Base-by-base conservation (phyloP, 2,329 filamentous ascomycete species). In the Trichophyton benhamiae region DNA sequence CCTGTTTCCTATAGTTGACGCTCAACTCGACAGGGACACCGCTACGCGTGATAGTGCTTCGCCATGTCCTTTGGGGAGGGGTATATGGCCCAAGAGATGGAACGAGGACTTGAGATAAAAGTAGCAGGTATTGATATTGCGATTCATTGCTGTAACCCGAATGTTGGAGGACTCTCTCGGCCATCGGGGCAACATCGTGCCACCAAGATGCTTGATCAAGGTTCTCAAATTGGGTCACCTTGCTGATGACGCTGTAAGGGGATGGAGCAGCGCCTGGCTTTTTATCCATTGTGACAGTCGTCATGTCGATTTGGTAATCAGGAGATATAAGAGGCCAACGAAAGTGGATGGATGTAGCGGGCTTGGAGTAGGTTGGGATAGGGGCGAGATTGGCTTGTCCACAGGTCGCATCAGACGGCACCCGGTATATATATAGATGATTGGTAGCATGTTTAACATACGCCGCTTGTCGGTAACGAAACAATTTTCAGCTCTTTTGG, bases 141-240 rank as follows among this genome's bases (percentile, higher is more conserved):
- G 61, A 30, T 9, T 67, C 63, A 9, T 48, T 46, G 30, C 61
- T 60, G 20, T 67, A 68, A 3, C 61, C 49, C 13, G 63, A 59
- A 15, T 52, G 30, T 4, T 60, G 42, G 5, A 68, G 57, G 36
- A 65, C 58, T 25, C 60, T 62, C 7, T 60, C 61, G 7, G 66
- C 48, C 62, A 68, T 63, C 3, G 65, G 61, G 0, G 52, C 66
- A 3, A 59, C 63, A n/a, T 63, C 65, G 15, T 66, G 48, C 66
- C 67, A 68, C 67, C 66, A 68, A 11, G 60, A 38, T 27, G 46
- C 22, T 42, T 68, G 59, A 44, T 63, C 59, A 1, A 62, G 38
- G 38, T 63, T 61, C 13, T 36, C 15, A 22, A 64, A 63, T n/a
- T 11, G 38, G 8, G 59, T 25, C 11, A 25, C 27, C 17, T 57